A percentile compares a stretch with the other conserved stretches of the same genome.
Evolutionary conservation across 495 filamentous ascomycete species (phyloP).

Genomic region (Niebla homalea): DNA sequence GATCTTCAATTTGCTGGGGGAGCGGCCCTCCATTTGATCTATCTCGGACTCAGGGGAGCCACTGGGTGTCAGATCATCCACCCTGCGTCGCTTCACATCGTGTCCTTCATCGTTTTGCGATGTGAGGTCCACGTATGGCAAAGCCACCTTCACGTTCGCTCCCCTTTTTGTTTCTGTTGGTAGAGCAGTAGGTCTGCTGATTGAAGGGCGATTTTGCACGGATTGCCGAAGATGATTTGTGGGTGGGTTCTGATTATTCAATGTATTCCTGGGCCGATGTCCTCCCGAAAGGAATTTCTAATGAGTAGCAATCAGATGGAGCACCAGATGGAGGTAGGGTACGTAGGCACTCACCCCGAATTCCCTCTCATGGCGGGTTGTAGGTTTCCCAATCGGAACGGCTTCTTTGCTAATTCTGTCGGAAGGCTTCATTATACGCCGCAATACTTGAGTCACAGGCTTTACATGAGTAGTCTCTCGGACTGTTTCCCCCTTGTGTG

Average conservation of each 20-base stretch:
- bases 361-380: background rate
- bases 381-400: conserved; percentile 4
- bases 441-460: no score
- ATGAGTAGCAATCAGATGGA: background rate
- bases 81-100: conserved; percentile 8
- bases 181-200: background rate
- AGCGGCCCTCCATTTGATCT: conserved; percentile 4
- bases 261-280: conserved; percentile 9
- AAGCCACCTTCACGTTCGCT: background rate
- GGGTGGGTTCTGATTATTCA: background rate
- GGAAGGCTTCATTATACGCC: no score
- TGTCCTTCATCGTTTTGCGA: background rate
- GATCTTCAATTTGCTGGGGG: background rate
- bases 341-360: background rate
- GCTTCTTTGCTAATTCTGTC: background rate
- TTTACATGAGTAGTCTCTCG: no score
- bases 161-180: conserved; percentile 1
- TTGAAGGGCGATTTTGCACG: no score
- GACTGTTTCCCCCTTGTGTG: no score
- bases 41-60: conserved; percentile 1
- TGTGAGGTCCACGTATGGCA: background rate
- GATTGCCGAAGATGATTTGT: background rate
- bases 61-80: background rate
- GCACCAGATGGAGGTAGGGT: no score
- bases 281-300: conserved; percentile 1